Base-by-base conservation (phyloP, 2,329 filamentous ascomycete species). In the Penicillium sp. region DNA sequence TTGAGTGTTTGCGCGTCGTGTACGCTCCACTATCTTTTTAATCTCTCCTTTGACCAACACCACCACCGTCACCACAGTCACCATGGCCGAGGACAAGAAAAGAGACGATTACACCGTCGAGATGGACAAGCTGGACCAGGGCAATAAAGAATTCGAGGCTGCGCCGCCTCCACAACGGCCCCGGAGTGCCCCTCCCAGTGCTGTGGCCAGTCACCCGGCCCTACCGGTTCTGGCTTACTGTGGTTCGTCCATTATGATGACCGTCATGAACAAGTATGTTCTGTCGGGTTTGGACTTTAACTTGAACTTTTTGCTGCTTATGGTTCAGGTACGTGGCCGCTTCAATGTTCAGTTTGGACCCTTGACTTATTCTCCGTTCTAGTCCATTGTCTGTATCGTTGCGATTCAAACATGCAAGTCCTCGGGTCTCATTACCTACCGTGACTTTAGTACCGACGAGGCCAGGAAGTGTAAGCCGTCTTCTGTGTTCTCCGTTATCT, bases 261-360 rank as follows among this genome's bases (percentile, higher is more conserved):
- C 93, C 6, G 88, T 96, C n/a, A 93, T 95, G 71, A 98, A 98
- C 77, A 98, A 98, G 79, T 98, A 95, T 71, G 91, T 96, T 55
- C 83, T 98, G 41, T 96, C 89, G 6, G 93, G 93, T 53, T 80
- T 81, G 44, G 82, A 86, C 59, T 98, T 95, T 82, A 98, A 98
- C 74, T 75, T 98, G 64, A 95, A 95, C 74, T 95, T 97, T 74
- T 89, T 98, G 74, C 87, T 96, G 63, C 82, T 98, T 52, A 86
- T 83, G 54, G 81, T 97, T 53, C 93, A 97, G 84, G 92, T 96
- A 82, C 65, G 82, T 66, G 13, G 32, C 15, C 13, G 12, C n/a
- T 29, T 29, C 8, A 37, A 23, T 20, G n/a, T n/a, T n/a, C n/a
- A n/a, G n/a, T n/a, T n/a, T n/a, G n/a, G n/a, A n/a, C n/a, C n/a